A percentile compares a stretch with the other conserved stretches of the same genome.
These are phyloP conservation scores for Phytophthora agathidicida DNA, from an alignment of 352 stramenopile species.

Conservation along the genomic window DNA sequence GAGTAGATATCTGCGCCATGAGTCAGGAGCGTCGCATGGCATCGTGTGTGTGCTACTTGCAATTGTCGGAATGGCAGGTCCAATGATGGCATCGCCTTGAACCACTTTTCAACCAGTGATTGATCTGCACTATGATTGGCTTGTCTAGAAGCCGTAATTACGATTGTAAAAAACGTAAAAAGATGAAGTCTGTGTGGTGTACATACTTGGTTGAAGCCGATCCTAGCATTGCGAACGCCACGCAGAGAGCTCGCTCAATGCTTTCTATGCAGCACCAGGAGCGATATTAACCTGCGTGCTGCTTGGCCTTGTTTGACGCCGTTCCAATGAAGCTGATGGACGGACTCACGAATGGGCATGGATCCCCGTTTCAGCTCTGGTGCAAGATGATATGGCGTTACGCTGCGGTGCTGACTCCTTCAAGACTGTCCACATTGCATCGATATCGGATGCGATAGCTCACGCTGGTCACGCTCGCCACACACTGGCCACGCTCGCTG, in stretches of 20 bases:
- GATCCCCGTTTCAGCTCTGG: slow-evolving; percentile 18
- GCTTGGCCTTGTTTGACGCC: slow-evolving; percentile 4
- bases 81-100: background rate
- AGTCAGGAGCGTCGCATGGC: background rate
- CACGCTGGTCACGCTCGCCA: background rate
- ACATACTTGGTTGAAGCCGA: too few species aligned
- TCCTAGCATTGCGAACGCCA: background rate
- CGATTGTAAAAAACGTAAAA: slow-evolving; percentile 21
- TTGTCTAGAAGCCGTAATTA: slow-evolving; percentile 20
- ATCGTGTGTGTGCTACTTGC: slow-evolving; percentile 7
- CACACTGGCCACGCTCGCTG: too few species aligned
- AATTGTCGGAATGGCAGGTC: slow-evolving; percentile 29
- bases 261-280: too few species aligned
- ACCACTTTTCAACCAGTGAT: slow-evolving; percentile 24
- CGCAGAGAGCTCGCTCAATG: too few species aligned
- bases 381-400: slow-evolving; percentile 37
- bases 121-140: slow-evolving; percentile 13
- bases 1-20: background rate
- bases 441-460: too few species aligned
- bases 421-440: too few species aligned
- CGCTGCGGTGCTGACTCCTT: slow-evolving; percentile 9
- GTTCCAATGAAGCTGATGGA: slow-evolving; percentile 12
- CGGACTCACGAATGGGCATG: slow-evolving; percentile 8
- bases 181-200: slow-evolving; percentile 5
- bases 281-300: too few species aligned